phyloP scores from a whole-genome alignment of 805 yeast species.

The Candida nanaspora region DNA sequence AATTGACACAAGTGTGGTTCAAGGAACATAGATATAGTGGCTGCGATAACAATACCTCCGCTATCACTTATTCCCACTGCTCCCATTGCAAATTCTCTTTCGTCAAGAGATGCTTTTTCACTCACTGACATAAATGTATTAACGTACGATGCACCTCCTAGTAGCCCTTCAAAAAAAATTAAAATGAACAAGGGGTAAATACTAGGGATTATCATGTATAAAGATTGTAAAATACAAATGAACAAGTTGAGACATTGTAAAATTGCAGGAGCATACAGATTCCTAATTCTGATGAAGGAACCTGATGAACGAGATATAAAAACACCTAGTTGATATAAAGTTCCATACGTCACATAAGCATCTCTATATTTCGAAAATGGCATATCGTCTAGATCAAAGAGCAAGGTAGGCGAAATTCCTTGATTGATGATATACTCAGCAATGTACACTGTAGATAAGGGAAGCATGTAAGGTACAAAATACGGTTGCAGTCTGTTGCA shows the following conservation, averaged over 20 bases:
- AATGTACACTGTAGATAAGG: conserved; percentile 74
- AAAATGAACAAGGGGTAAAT: conserved; percentile 57
- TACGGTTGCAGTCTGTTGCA: conserved; percentile 32
- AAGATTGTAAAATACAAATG: conserved; percentile 56
- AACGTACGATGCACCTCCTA: conserved; percentile 88
- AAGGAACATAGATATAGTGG: conserved; percentile 62
- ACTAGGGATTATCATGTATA: conserved; percentile 46
- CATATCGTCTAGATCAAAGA: conserved; percentile 64
- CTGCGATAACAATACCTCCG: conserved; percentile 79
- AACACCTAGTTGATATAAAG: conserved; percentile 87
- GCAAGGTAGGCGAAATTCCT: conserved; percentile 81
- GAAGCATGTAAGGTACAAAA: conserved; percentile 68
- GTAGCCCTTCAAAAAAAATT: conserved; percentile 78
- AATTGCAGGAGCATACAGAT: conserved; percentile 53
- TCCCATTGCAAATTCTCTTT: conserved; percentile 77
- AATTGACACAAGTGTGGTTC: conserved; percentile 67
- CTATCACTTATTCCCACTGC: conserved; percentile 80
- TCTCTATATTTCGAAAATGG: conserved; percentile 74
- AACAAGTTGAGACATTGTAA: conserved; percentile 62
- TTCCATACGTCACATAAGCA: conserved; percentile 85
- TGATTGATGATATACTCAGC: conserved; percentile 88
- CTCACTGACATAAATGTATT: conserved; percentile 78
- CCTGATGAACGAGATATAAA: conserved; percentile 86
- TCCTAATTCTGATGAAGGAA: conserved; percentile 48
- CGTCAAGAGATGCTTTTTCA: conserved; percentile 41